Evolutionary conservation across 192 early-diverging fungal species (phyloP).

Genomic region (Chytriomyces sp.): DNA sequence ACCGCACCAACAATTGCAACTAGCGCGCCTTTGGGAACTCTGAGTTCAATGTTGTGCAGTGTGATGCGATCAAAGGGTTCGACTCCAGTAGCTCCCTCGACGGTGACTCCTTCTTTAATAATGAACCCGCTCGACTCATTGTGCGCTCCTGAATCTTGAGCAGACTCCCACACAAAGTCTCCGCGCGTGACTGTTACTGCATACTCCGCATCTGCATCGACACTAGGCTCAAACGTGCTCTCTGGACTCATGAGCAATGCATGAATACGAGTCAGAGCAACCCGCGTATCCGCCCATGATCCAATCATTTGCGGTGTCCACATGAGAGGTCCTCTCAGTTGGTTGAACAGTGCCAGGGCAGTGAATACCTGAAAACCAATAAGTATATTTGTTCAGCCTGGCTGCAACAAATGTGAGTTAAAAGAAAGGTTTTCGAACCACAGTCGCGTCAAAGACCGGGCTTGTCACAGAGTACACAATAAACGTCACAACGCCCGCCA

Average conservation of each 20-base stretch:
- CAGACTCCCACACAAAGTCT: slow-evolving; percentile 67
- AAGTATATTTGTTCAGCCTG: too few species aligned
- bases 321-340: slow-evolving; percentile 33
- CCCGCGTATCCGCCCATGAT: slow-evolving; percentile 52
- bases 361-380: slow-evolving; percentile 16
- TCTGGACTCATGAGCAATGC: slow-evolving; percentile 66
- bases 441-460: slow-evolving; percentile 17
- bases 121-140: background rate
- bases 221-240: slow-evolving; percentile 57
- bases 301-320: slow-evolving; percentile 37
- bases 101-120: too few species aligned
- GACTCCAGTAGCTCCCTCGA: background rate
- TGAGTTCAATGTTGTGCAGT: slow-evolving; percentile 37
- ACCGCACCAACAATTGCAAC: slow-evolving; percentile 63
- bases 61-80: slow-evolving; percentile 9
- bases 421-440: background rate
- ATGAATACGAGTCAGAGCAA: slow-evolving; percentile 54
- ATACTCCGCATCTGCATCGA: slow-evolving; percentile 46
- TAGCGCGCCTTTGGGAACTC: slow-evolving; percentile 45
- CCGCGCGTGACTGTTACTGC: slow-evolving; percentile 68
- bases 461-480: slow-evolving; percentile 49
- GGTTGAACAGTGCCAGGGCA: slow-evolving; percentile 36
- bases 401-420: too few species aligned
- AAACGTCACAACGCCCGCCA: slow-evolving; percentile 49
- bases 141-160: background rate